A percentile compares a stretch with the other conserved stretches of the same genome.
These are phyloP conservation scores for Fusarium nodosum DNA, from an alignment of 2,329 filamentous ascomycete genomes.

Conservation along the genomic window DNA sequence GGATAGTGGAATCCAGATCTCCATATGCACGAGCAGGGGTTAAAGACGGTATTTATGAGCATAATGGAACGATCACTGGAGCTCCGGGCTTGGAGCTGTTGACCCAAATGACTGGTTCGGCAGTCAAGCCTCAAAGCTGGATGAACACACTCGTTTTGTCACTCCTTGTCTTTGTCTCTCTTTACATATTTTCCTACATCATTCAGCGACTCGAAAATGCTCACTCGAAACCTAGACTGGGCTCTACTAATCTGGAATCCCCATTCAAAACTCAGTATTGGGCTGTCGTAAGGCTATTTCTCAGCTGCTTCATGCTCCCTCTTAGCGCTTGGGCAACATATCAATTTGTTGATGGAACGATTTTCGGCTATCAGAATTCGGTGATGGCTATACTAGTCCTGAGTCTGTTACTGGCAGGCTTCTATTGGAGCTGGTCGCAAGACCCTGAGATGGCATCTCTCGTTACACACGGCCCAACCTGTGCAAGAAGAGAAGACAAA, in stretches of 20 bases:
- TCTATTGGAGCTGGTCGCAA: constrained; percentile 48
- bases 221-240: accelerated
- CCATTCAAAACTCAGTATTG: constrained; percentile 59
- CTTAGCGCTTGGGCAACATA: constrained; percentile 79
- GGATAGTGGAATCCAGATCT: constrained; percentile 39
- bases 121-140: constrained; percentile 74
- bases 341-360: constrained; percentile 63
- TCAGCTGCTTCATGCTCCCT: constrained; percentile 82
- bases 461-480: not conserved
- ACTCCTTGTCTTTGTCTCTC: constrained; percentile 68
- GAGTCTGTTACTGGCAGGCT: constrained; percentile 41
- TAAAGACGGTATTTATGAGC: constrained; percentile 72
- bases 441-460: constrained; percentile 18
- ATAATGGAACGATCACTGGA: constrained; percentile 72
- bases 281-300: constrained; percentile 74
- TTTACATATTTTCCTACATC: constrained; percentile 68
- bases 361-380: constrained; percentile 43
- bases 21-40: constrained; percentile 49
- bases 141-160: constrained; percentile 76
- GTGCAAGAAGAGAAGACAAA: too few relatives aligned
- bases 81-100: constrained; percentile 72
- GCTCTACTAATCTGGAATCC: accelerated
- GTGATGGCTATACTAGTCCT: constrained; percentile 54
- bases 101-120: constrained; percentile 76
- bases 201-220: not conserved